Base-by-base conservation (phyloP, 2,329 filamentous ascomycete genomes). In the Bretziella fagacearum region DNA sequence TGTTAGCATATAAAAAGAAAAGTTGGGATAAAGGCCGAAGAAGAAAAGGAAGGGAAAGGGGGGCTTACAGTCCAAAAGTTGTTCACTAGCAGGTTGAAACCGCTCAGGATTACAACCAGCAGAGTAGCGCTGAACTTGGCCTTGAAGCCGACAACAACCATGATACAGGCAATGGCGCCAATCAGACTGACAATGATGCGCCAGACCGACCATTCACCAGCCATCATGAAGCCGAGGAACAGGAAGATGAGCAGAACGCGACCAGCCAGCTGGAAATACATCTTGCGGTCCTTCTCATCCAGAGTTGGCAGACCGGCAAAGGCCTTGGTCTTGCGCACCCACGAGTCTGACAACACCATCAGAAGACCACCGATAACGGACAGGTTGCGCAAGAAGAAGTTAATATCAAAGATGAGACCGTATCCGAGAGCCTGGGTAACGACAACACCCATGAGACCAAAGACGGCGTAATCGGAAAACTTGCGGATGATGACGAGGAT, bases 111-210 rank as follows among this genome's bases (percentile, higher is more conserved):
- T 51, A 98, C 76, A 25, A 98, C 91, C 55, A 98, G 70, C 57
- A 98, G 82, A 46, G 91, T 87, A 35, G 91, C 91, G 64, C 87
- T 95, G 71, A 86, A 93, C 77, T 98, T 98, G 59, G 91, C 89
- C 78, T 98, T 98, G 78, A 98, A 98, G 37, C 91, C 91, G 54
- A 98, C 91, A 46, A 95, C 84, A 52, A 98, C 91, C 91, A 98
- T 98, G 58, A 98, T 74, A 59, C 87, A 96, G 52, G 91, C 89
- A 49, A 95, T 71, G 49, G 93, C 77, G 48, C 91, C 91, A 52
- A 96, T 66, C 53, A 86, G 57, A 54, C 83, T 91, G 55, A 95
- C 87, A 46, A 86, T 57, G 44, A 96, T 73, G 59, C 91, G 78
- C 73, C 86, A 86, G 58, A 95, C 65, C 58, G 77, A 84, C 91